Evolutionary conservation across 345 rosid species (phyloP), one percentile per base, ranked within the genome.

Genomic region (Bretschneidera sinensis): DNA sequence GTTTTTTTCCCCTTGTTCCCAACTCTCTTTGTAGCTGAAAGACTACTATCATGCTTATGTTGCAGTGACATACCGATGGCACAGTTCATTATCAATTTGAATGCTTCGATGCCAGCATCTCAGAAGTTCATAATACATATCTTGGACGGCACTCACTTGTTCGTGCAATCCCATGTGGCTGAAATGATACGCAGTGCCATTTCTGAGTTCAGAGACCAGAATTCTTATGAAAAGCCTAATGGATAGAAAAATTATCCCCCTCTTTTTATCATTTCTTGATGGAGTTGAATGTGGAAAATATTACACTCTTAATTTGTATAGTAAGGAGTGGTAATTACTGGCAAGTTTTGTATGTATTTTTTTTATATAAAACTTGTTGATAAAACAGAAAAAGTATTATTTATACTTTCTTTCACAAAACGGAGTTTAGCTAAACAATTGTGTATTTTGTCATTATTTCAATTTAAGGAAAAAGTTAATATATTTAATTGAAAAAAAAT

Each of bases 11-110:
- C 8, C 31, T 43, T 1, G 21, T 21, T 35, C 5, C 50, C 24
- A 9, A 8, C 16, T 47, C 20, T 23, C 43, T 22, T 31, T 53
- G 43, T 21, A 45, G 1, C 58, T 64, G 60, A 65, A 61, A 10
- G 43, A 17, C 18, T 35, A 13, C 11, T 9, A 39, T 31, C 35
- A 39, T 39, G 45, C 10, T 60, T 31, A 21, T 54, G 19, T 31
- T 68, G 77, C 80, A 92, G 95, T 21, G 96, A 89, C 67, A 77
- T 89, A 43, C 95, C 92, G 0, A 85, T 87, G 96, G 87, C 86
- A 3, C 91, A 89, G 63, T 89, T 92, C 74, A 87, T 92, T 20
- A 78, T 92, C 74, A 85, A 82, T 56, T 24, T 81, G 76, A 87
- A 89, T 77, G 75, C 74, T 23, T 65, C 85, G 0, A 50, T 89